Percentiles rank a stretch among this genome's conserved stretches.
These are phyloP conservation scores for Rhizopogon salebrosus DNA, from an alignment of 768 basidiomycete species.

Conservation along the genomic window DNA sequence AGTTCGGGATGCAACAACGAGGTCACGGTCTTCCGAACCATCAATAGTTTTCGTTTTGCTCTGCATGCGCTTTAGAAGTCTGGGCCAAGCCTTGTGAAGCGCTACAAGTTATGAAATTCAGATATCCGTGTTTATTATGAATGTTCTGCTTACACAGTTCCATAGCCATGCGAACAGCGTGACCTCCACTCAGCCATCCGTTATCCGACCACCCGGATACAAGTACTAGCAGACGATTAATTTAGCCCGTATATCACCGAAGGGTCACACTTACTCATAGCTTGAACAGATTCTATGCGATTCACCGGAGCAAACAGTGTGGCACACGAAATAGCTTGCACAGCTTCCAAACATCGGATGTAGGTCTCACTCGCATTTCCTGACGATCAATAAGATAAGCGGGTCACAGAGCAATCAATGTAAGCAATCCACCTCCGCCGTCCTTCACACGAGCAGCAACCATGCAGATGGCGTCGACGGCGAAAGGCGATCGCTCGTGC, in stretches of 20 bases:
- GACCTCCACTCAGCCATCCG: conserved; percentile 92
- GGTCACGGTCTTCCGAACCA: conserved; percentile 61
- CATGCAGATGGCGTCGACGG: conserved; percentile 90
- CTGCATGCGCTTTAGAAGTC: conserved; percentile 73
- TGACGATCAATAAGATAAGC: conserved; percentile 24
- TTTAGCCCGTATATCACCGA: neutral
- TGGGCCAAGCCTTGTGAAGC: conserved; percentile 90
- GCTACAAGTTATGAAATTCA: conserved; percentile 35
- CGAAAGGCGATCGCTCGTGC: conserved; percentile 88
- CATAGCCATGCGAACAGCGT: conserved; percentile 96
- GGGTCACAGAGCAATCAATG: neutral
- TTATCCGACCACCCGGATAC: conserved; percentile 94
- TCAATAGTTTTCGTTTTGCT: conserved; percentile 45
- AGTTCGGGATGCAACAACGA: conserved; percentile 78
- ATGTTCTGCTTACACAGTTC: conserved; percentile 64
- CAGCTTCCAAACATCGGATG: conserved; percentile 72
- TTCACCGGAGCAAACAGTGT: conserved; percentile 85
- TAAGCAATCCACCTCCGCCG: conserved; percentile 59
- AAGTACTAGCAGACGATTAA: conserved; percentile 47
- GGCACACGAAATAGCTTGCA: conserved; percentile 77
- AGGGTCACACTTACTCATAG: conserved; percentile 67
- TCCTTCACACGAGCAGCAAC: conserved; percentile 88
- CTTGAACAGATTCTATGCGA: conserved; percentile 84
- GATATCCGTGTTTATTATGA: neutral
- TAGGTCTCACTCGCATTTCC: conserved; percentile 74